Evolutionary conservation across 116 monocot genomes (phyloP), one percentile per base, ranked within the genome.

Genomic region (Trichopus zeylanicus): DNA sequence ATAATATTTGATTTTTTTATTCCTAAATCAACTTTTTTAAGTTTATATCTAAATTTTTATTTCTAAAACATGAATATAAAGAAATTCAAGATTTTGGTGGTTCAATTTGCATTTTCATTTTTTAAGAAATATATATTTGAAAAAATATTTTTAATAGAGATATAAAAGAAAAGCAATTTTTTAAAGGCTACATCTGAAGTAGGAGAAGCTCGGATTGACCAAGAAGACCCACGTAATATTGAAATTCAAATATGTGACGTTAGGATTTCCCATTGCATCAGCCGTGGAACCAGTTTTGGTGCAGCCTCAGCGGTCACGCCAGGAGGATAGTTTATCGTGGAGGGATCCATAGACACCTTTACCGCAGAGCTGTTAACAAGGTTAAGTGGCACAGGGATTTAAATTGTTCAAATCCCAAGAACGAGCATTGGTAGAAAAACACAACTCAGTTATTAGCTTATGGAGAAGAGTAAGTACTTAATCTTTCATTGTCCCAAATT

Each of bases 401-500:
- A 87, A 79, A 59, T 28, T 85, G 47, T 97, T 91, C 66, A 84
- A 84, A 59, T 66, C 84, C 33, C 81, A 77, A 28, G 91, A 91
- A 70, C 57, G 71, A 38, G 42, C 26, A 26, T 53, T 97, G 68
- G 81, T 97, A 52, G 89, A 97, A 25, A 87, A 84, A 34, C 91
- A 87, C 63, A 97, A 97, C 64, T 75, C 80, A 26, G 65, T 91
- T 48, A 64, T 97, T 52, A 56, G 75, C 66, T 69, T 85, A 39
- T 97, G 97, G 97, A 91, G 77, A 78, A 87, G 97, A 73, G 97
- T 97, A 79, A 81, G 87, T 56, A 24, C 19, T 34, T n/a, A n/a
- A n/a, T n/a, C n/a, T n/a, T n/a, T n/a, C n/a, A n/a, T n/a, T n/a
- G 18, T 57, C 42, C 29, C n/a, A n/a, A 10, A 16, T 25, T 27